A percentile compares a stretch with the other conserved stretches of the same genome.
phyloP scores from a whole-genome alignment of 1,139 yeast genomes.

The Suhomyces terraborum region DNA sequence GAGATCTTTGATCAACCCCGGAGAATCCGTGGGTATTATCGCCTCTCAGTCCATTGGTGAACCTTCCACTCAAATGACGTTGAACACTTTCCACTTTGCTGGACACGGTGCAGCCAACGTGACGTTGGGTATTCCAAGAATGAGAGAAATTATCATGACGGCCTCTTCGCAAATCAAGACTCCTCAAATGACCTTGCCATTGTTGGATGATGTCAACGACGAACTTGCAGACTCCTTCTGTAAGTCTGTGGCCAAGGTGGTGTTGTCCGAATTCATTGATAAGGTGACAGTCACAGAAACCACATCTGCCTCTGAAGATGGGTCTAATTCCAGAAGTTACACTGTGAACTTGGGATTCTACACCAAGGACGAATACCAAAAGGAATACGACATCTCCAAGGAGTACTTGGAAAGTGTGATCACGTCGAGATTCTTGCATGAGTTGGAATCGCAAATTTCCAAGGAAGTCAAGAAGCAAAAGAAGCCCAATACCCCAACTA shows the following conservation, averaged over 20 bases:
- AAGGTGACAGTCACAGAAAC: slow-evolving; percentile 86
- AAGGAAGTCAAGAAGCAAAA: slow-evolving; percentile 85
- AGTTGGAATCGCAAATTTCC: slow-evolving; percentile 69
- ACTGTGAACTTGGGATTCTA: slow-evolving; percentile 74
- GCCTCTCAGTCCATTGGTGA: slow-evolving; percentile 99
- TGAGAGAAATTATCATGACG: slow-evolving; percentile 99
- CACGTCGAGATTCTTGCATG: slow-evolving; percentile 62
- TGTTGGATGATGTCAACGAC: slow-evolving; percentile 75
- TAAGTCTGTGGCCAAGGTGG: slow-evolving; percentile 83
- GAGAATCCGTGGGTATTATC: slow-evolving; percentile 97
- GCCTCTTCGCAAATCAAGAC: slow-evolving; percentile 94
- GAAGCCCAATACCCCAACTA: slow-evolving; percentile 57
- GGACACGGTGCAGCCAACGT: slow-evolving; percentile 99
- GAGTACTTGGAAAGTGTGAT: slow-evolving; percentile 75
- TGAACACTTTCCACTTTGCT: slow-evolving; percentile 99
- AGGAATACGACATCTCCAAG: slow-evolving; percentile 85
- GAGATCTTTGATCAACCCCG: slow-evolving; percentile 93
- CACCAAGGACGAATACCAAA: slow-evolving; percentile 72
- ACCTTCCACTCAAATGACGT: slow-evolving; percentile 99
- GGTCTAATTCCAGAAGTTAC: slow-evolving; percentile 69
- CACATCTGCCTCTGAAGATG: slow-evolving; percentile 57
- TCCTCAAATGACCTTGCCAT: slow-evolving; percentile 96
- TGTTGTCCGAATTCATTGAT: slow-evolving; percentile 86
- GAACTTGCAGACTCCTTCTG: slow-evolving; percentile 91
- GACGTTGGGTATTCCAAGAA: slow-evolving; percentile 98